Percentiles rank a stretch among this genome's conserved stretches.
Evolutionary conservation across 805 yeast genomes (phyloP).

Genomic region (Lipomyces japonicus): DNA sequence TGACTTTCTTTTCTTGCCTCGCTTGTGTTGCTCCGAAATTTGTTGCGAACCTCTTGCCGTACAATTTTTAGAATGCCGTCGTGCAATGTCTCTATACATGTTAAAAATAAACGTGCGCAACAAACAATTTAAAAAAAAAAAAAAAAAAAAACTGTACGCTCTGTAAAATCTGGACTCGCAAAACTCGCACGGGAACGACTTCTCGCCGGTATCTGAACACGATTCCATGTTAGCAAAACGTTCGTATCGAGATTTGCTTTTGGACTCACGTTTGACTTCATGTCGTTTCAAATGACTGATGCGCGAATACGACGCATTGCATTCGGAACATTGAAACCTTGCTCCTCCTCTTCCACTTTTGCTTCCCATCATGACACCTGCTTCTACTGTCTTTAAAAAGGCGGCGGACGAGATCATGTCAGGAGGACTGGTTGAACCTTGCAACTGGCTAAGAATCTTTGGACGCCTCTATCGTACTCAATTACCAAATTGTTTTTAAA

Average conservation of each 20-base stretch:
- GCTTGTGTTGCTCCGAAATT: conserved; percentile 3
- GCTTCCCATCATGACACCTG: not conserved
- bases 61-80: conserved; percentile 9
- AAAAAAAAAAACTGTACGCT: too few relatives aligned
- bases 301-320: conserved; percentile 12
- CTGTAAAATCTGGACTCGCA: conserved; percentile 7
- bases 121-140: not conserved
- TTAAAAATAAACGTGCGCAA: not conserved
- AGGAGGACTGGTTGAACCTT: too few relatives aligned
- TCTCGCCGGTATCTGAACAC: conserved; percentile 14
- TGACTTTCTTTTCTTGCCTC: conserved; percentile 13
- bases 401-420: too few relatives aligned
- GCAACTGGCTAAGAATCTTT: too few relatives aligned
- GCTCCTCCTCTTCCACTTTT: not conserved
- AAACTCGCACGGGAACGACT: conserved; percentile 9
- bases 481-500: too few relatives aligned
- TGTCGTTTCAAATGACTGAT: conserved; percentile 10
- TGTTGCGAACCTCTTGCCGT: conserved; percentile 5
- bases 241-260: too few relatives aligned
- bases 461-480: too few relatives aligned
- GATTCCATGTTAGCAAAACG: not conserved
- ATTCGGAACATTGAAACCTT: conserved; percentile 4
- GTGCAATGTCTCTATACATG: conserved; percentile 7
- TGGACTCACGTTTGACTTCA: conserved; percentile 8
- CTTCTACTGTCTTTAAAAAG: too few relatives aligned